Conservation (phyloP, 2,329 filamentous ascomycete genomes). For the Penicillium sp. region DNA sequence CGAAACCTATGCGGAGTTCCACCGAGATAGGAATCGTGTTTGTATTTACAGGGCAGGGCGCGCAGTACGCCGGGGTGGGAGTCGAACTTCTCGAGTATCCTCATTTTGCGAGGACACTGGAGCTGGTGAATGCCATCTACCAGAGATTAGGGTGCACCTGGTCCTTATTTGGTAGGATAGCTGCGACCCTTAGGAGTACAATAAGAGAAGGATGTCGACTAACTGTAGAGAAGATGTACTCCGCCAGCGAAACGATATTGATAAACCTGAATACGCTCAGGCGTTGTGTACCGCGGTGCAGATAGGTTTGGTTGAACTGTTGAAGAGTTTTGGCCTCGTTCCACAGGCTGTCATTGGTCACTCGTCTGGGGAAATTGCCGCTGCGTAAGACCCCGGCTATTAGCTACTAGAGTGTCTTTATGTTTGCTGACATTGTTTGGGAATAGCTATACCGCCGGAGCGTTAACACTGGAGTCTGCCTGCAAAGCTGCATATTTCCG, state of each 20-base stretch:
- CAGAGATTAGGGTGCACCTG: background rate
- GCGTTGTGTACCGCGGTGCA: slow-evolving; percentile 33
- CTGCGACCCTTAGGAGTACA: no score
- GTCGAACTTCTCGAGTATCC: slow-evolving; percentile 26
- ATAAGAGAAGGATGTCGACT: no score
- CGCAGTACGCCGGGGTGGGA: slow-evolving; percentile 44
- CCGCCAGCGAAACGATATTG: slow-evolving; percentile 22
- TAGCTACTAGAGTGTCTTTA: no score
- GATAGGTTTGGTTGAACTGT: slow-evolving; percentile 36
- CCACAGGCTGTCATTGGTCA: slow-evolving; percentile 35
- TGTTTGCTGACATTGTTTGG: no score
- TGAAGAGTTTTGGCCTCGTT: slow-evolving; percentile 30
- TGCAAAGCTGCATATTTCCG: slow-evolving; percentile 5
- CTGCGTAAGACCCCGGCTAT: slow-evolving; percentile 44
- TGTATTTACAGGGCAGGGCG: slow-evolving; percentile 47
- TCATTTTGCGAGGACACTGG: background rate
- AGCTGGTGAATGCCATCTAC: background rate
- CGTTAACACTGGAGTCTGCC: background rate
- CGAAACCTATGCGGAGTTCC: slow-evolving; percentile 3
- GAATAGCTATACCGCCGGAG: background rate
- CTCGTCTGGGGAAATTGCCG: slow-evolving; percentile 45
- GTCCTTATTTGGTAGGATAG: background rate
- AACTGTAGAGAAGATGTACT: slow-evolving; percentile 29
- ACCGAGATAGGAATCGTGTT: slow-evolving; percentile 31
- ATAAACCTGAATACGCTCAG: slow-evolving; percentile 34